A percentile compares a stretch with the other conserved stretches of the same genome.
These are phyloP conservation scores for Wilhelminamyces savonicus DNA, from an alignment of 805 yeast species.

Conservation along the genomic window DNA sequence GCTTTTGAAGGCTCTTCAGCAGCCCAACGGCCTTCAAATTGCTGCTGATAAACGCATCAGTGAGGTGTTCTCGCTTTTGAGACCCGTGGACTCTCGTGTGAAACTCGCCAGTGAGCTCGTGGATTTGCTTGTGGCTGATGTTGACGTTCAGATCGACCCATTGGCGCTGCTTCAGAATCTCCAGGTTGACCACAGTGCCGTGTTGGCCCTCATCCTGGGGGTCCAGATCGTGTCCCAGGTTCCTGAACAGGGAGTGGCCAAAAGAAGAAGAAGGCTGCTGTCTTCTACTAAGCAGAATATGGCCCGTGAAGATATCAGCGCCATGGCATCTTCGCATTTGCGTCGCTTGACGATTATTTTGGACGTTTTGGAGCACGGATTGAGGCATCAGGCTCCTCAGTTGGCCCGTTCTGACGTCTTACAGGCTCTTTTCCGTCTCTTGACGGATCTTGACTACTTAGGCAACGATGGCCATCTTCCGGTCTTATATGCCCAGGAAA, in stretches of 20 bases:
- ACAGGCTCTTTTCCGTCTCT: slow-evolving; percentile 49
- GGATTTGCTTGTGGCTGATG: slow-evolving; percentile 43
- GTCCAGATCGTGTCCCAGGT: slow-evolving; percentile 48
- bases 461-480: slow-evolving; percentile 92
- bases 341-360: slow-evolving; percentile 71
- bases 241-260: slow-evolving; percentile 50
- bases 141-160: slow-evolving; percentile 26
- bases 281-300: slow-evolving; percentile 71
- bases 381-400: slow-evolving; percentile 25
- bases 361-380: slow-evolving; percentile 63
- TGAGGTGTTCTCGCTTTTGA: slow-evolving; percentile 52
- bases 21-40: slow-evolving; percentile 22
- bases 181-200: slow-evolving; percentile 44
- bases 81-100: slow-evolving; percentile 47
- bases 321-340: slow-evolving; percentile 72
- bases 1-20: slow-evolving; percentile 42
- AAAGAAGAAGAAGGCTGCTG: slow-evolving; percentile 78
- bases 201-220: slow-evolving; percentile 38
- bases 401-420: slow-evolving; percentile 41
- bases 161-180: slow-evolving; percentile 48
- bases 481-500: slow-evolving; percentile 84
- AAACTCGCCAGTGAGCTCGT: slow-evolving; percentile 43
- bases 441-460: slow-evolving; percentile 73
- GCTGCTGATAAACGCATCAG: slow-evolving; percentile 46
- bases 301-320: slow-evolving; percentile 62